These are phyloP conservation scores for Erodium moschatum DNA, from an alignment of 441 rosid genomes.

Conservation along the genomic window DNA sequence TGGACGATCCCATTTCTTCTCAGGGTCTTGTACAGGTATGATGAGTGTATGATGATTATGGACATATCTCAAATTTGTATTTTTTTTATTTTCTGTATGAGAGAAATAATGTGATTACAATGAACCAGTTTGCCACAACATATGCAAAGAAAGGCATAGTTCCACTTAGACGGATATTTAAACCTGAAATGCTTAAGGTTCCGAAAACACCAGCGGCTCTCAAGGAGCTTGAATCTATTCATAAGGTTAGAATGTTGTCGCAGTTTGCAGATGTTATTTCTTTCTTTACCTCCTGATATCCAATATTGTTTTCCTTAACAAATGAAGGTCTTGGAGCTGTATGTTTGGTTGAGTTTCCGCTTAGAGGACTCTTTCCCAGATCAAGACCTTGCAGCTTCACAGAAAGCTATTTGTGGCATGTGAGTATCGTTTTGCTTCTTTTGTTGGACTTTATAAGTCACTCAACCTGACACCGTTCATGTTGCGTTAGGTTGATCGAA, in stretches of 20 bases:
- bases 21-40: conserved; percentile 77
- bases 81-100: background rate
- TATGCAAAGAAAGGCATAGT: conserved; percentile 59
- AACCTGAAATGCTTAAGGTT: conserved; percentile 52
- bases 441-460: background rate
- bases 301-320: background rate
- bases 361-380: conserved; percentile 80
- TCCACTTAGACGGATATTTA: conserved; percentile 70
- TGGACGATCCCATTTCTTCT: conserved; percentile 57
- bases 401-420: conserved; percentile 66
- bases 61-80: background rate
- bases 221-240: conserved; percentile 82
- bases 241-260: conserved; percentile 47
- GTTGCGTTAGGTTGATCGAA: conserved; percentile 53
- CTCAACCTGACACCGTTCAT: background rate
- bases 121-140: conserved; percentile 58
- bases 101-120: conserved; percentile 14
- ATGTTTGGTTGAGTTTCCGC: conserved; percentile 83
- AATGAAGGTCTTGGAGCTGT: conserved; percentile 70
- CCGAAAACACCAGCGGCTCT: conserved; percentile 57
- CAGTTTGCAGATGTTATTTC: no score
- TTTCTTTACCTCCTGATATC: no score
- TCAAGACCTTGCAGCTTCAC: conserved; percentile 68
- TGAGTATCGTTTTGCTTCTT: conserved; percentile 29
- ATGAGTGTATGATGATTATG: background rate